Percentiles rank a stretch among this genome's conserved stretches.
Evolutionary conservation across 257 asterid species (phyloP).

Genomic region (Penstemon newberryi): DNA sequence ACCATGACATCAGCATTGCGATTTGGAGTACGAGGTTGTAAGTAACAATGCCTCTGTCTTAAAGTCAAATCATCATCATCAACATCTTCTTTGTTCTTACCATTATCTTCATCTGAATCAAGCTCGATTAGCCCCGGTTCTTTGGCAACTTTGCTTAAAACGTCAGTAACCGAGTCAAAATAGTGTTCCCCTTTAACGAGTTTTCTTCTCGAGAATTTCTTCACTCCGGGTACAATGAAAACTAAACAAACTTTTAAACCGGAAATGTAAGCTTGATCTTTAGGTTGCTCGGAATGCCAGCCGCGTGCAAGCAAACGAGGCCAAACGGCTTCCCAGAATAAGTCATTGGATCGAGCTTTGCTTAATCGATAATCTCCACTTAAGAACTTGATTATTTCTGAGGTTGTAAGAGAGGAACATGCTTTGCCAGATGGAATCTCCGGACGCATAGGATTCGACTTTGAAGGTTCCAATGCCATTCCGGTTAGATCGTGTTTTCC

Average conservation of each 20-base stretch:
- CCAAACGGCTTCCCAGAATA: slow-evolving; percentile 96
- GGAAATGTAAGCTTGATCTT: slow-evolving; percentile 37
- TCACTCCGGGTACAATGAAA: slow-evolving; percentile 65
- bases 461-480: slow-evolving; percentile 51
- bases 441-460: slow-evolving; percentile 49
- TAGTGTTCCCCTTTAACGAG: slow-evolving; percentile 60
- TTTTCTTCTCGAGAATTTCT: slow-evolving; percentile 61
- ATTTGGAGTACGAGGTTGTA: slow-evolving; percentile 64
- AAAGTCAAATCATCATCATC: slow-evolving; percentile 44
- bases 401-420: slow-evolving; percentile 56
- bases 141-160: slow-evolving; percentile 58
- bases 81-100: slow-evolving; percentile 31
- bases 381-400: slow-evolving; percentile 58
- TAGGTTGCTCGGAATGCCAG: slow-evolving; percentile 74
- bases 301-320: slow-evolving; percentile 88
- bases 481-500: slow-evolving; percentile 62
- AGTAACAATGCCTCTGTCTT: slow-evolving; percentile 45
- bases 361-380: slow-evolving; percentile 78
- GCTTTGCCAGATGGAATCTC: slow-evolving; percentile 79
- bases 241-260: slow-evolving; percentile 49
- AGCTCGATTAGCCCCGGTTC: slow-evolving; percentile 65
- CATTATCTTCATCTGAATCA: slow-evolving; percentile 38
- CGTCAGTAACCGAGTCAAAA: slow-evolving; percentile 73
- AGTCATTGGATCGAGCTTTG: slow-evolving; percentile 72
- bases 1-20: slow-evolving; percentile 36